Evolutionary conservation across 2,329 filamentous ascomycete genomes (phyloP).

Genomic region (Penicillium freii): DNA sequence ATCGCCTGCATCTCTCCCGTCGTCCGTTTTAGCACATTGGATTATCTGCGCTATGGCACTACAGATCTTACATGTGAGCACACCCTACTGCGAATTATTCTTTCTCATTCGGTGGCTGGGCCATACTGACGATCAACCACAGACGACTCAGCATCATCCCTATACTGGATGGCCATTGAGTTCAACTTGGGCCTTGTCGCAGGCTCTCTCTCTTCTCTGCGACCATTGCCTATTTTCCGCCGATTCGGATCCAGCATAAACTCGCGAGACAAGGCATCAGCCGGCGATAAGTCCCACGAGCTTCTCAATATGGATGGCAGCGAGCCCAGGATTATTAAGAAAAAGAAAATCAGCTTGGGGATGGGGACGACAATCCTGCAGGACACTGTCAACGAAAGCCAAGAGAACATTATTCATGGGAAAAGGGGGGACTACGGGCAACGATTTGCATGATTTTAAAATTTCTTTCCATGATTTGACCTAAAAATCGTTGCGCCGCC

Average conservation of each 20-base stretch:
- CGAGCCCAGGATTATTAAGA: not conserved
- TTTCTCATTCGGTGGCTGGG: not conserved
- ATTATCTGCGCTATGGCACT: conserved; percentile 13
- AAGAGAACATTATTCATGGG: not conserved
- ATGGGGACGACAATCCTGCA: conserved; percentile 3
- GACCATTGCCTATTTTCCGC: conserved; percentile 7
- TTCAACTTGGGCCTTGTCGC: conserved; percentile 22
- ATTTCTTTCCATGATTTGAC: not conserved
- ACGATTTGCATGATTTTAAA: not conserved
- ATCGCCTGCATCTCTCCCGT: conserved; percentile 20
- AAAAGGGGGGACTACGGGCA: not conserved
- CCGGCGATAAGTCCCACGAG: not conserved
- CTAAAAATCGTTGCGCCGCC: not conserved
- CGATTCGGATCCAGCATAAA: conserved; percentile 7
- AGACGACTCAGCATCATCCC: conserved; percentile 15
- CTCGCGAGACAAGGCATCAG: not conserved
- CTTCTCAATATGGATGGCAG: not conserved
- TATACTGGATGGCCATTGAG: conserved; percentile 25
- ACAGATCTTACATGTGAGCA: conserved; percentile 21
- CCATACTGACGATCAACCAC: not conserved
- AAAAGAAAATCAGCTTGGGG: not conserved
- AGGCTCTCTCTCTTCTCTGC: conserved; percentile 19
- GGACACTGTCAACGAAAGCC: conserved; percentile 9
- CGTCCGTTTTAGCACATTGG: conserved; percentile 19
- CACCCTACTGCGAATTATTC: no score